Base-by-base conservation (phyloP, 2,329 filamentous ascomycete genomes). In the Ceratocystis smalleyi region DNA sequence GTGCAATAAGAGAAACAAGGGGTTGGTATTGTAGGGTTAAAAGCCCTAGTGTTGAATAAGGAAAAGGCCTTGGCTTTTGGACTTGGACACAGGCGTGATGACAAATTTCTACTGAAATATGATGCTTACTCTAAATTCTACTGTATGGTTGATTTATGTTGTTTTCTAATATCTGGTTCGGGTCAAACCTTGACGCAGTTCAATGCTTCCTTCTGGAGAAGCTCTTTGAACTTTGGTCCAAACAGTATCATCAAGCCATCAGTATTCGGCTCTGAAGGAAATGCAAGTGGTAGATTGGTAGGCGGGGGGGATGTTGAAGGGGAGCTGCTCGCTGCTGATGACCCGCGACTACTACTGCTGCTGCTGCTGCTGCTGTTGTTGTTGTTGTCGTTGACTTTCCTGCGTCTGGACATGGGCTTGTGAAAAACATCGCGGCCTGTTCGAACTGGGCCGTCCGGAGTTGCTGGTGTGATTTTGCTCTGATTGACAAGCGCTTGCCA, bases 401-500 rank as follows among this genome's bases (percentile, higher is more conserved):
- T 63, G 54, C 62, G 62, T 51, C 65, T 45, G 40, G 65, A 66
- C 65, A 66, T 66, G 10, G 65, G 62, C 59, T 66, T 66, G 10
- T 62, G 62, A 45, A 62, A 66, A 5, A 66, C 65, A 47, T 66
- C 65, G 22, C 65, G 65, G 6, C 65, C 65, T 27, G 30, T 61
- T 30, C 65, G 55, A 49, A 66, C 12, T 40, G 61, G 59, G 8
- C 65, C 65, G 35, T 62, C 32, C 5, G 63, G 62, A 12, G 59
- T 59, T 45, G 62, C 59, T 15, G 65, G 65, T 1, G 65, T 66
- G 17, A 66, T 66, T 55, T 66, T 66, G 24, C 57, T 62, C 65
- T 61, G 63, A 17, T 66, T 59, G 6, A 66, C 59, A 24, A 66
- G 62, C 15, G 65, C 65, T 59, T 66, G 65, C 65, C 65, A 66